phyloP scores from a whole-genome alignment of 2,329 filamentous ascomycete genomes.

The Stachybotrys echinatus region DNA sequence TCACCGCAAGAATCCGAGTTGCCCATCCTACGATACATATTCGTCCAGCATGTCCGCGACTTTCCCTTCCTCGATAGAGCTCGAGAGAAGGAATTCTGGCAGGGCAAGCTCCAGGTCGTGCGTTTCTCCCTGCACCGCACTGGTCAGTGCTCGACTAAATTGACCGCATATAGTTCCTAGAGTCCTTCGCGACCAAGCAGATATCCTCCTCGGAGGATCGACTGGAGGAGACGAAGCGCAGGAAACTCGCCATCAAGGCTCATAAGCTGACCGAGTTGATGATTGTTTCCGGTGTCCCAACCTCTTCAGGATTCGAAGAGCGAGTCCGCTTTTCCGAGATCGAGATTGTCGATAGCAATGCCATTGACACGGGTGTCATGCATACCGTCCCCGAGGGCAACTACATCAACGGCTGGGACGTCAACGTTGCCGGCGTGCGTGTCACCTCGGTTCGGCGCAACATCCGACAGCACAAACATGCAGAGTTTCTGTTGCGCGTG shows the following conservation, averaged over 20 bases:
- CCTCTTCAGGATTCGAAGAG: constrained; percentile 95
- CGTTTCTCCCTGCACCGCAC: background rate
- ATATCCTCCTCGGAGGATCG: constrained; percentile 97
- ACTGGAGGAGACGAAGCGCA: constrained; percentile 90
- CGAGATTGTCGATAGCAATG: constrained; percentile 89
- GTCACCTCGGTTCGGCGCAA: constrained; percentile 78
- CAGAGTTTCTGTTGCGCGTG: constrained; percentile 86
- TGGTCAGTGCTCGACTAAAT: background rate
- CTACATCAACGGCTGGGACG: constrained; percentile 91
- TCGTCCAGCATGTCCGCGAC: constrained; percentile 95
- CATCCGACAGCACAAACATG: constrained; percentile 85
- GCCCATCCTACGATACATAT: constrained; percentile 91
- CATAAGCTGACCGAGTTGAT: constrained; percentile 96
- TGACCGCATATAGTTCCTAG: constrained; percentile 63
- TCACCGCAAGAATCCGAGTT: constrained; percentile 90
- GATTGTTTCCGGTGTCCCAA: constrained; percentile 98
- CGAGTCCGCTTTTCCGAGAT: constrained; percentile 94
- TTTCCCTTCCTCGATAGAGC: constrained; percentile 97
- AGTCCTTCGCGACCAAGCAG: constrained; percentile 94
- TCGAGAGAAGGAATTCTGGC: constrained; percentile 98
- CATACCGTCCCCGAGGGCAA: constrained; percentile 87
- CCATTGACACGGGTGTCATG: constrained; percentile 84
- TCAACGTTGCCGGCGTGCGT: constrained; percentile 83
- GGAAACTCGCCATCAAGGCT: constrained; percentile 86
- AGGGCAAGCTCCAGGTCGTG: constrained; percentile 92